These are phyloP conservation scores for Mortierella polycephala DNA, from an alignment of 371 early-diverging fungal species.

Conservation along the genomic window DNA sequence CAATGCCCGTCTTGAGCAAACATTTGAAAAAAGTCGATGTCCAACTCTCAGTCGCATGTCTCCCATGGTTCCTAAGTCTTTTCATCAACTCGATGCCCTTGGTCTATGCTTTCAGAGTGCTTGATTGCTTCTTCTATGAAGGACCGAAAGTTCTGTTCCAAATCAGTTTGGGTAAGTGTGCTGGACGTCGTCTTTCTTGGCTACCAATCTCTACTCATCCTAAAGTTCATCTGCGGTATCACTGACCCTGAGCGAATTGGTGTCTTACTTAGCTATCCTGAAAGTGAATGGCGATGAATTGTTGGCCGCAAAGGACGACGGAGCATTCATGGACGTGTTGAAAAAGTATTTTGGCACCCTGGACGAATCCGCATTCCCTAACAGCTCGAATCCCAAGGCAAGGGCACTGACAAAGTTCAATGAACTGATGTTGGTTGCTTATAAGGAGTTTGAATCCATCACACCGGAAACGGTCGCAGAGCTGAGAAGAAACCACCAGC, in stretches of 20 bases:
- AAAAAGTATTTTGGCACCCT: constrained; percentile 79
- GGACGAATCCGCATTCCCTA: constrained; percentile 74
- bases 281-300: constrained; percentile 93
- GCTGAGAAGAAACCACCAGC: constrained; percentile 87
- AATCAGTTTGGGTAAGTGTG: constrained; percentile 68
- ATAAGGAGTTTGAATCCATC: constrained; percentile 89
- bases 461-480: constrained; percentile 84
- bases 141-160: constrained; percentile 95
- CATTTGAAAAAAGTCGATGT: constrained; percentile 90
- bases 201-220: not conserved
- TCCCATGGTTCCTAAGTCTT: constrained; percentile 96
- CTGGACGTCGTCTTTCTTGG: no score
- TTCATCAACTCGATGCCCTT: constrained; percentile 95
- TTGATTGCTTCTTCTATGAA: constrained; percentile 95
- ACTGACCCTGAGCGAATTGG: not conserved
- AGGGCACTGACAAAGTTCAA: constrained; percentile 86
- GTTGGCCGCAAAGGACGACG: constrained; percentile 89
- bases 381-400: constrained; percentile 65
- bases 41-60: constrained; percentile 93
- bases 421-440: constrained; percentile 90
- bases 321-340: constrained; percentile 85
- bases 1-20: constrained; percentile 80
- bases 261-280: constrained; percentile 74
- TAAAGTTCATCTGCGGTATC: not conserved
- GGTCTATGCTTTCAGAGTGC: constrained; percentile 84